Percentiles rank a stretch among this genome's conserved stretches.
Evolutionary conservation across 75 land plant genomes (phyloP).

Genomic region (Picea glauca): DNA sequence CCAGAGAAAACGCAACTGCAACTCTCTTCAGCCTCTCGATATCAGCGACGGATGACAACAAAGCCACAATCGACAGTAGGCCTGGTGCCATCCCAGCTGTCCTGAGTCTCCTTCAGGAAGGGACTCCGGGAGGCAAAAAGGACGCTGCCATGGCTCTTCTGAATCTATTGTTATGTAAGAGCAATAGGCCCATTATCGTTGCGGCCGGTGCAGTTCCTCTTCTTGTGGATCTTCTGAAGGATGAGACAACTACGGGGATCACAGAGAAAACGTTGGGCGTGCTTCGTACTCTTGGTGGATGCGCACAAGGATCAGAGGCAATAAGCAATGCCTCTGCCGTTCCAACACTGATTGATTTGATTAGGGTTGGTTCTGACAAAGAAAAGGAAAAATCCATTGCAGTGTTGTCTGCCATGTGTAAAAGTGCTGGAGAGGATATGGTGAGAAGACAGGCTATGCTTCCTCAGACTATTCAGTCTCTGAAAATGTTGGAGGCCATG

Average conservation of each 20-base stretch:
- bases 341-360: constrained; percentile 45
- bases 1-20: constrained; percentile 84
- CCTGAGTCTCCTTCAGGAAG: constrained; percentile 40
- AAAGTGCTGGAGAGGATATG: constrained; percentile 45
- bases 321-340: constrained; percentile 25
- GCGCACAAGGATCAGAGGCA: constrained; percentile 36
- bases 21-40: constrained; percentile 58
- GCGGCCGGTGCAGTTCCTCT: constrained; percentile 53
- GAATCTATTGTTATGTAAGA: constrained; percentile 45
- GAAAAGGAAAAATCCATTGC: constrained; percentile 66
- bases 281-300: constrained; percentile 39
- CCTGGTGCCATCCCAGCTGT: constrained; percentile 46
- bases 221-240: constrained; percentile 48
- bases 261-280: constrained; percentile 61
- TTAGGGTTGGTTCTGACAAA: constrained; percentile 54
- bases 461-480: constrained; percentile 37
- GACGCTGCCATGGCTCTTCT: constrained; percentile 78
- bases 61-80: constrained; percentile 43
- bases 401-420: constrained; percentile 51
- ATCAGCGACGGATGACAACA: constrained; percentile 26
- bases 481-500: constrained; percentile 27
- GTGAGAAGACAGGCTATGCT: constrained; percentile 17
- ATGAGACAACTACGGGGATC: constrained; percentile 34
- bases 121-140: constrained; percentile 44
- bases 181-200: constrained; percentile 40